Percentiles rank a stretch among this genome's conserved stretches.
phyloP scores from a whole-genome alignment of 345 rosid genomes.

The Garcia nutans region DNA sequence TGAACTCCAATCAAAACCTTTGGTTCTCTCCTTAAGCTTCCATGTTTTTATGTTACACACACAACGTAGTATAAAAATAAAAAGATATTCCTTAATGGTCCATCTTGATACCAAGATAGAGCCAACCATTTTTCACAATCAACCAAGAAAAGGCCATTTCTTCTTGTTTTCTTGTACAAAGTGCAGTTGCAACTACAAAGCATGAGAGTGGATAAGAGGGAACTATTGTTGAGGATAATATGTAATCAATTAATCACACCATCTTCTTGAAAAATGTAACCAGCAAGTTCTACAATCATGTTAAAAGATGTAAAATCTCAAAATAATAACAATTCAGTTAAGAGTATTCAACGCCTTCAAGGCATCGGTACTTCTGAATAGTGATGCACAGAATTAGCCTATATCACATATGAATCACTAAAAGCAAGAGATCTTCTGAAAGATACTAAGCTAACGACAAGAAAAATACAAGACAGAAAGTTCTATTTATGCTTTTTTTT shows the following conservation, averaged over 20 bases:
- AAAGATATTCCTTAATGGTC: background rate
- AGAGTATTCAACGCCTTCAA: background rate
- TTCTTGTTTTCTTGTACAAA: background rate
- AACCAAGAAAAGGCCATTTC: background rate
- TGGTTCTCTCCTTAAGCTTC: background rate
- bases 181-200: background rate
- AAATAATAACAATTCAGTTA: too few species aligned
- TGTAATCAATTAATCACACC: background rate
- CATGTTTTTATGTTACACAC: background rate
- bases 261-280: conserved; percentile 2
- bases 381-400: too few species aligned
- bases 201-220: background rate
- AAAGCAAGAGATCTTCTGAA: too few species aligned
- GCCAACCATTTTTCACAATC: background rate
- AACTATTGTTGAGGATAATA: too few species aligned
- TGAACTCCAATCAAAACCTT: background rate
- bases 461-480: too few species aligned
- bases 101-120: background rate
- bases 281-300: background rate
- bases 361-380: background rate
- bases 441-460: too few species aligned
- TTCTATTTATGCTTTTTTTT: too few species aligned
- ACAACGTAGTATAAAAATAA: background rate
- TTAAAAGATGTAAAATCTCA: background rate
- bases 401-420: too few species aligned